Percentiles rank a stretch among this genome's conserved stretches.
Conservation (phyloP, 1,284 basidiomycete genomes). For the Ceratobasidium sp. region DNA sequence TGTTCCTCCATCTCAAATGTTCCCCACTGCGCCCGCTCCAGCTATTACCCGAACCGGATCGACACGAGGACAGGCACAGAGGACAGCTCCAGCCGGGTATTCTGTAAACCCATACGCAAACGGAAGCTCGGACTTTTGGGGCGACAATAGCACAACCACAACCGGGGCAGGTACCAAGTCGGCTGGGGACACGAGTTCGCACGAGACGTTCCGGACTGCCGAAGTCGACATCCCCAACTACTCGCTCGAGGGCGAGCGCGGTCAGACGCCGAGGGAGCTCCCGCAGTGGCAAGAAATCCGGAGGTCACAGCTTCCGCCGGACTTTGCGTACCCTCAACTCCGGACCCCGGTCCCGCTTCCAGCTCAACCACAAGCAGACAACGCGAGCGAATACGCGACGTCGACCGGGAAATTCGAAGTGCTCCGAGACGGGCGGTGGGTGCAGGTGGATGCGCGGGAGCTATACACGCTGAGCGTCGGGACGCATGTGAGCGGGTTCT, state of each 20-base stretch:
- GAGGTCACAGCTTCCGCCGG: constrained; percentile 18
- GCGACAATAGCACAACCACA: not conserved
- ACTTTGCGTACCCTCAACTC: constrained; percentile 10
- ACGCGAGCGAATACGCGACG: not conserved
- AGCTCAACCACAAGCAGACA: constrained; percentile 5
- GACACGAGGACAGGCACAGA: not conserved
- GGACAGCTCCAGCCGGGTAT: not conserved
- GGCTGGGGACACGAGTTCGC: not conserved
- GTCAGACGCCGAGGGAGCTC: not conserved
- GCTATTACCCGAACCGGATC: not conserved
- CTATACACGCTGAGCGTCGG: constrained; percentile 4
- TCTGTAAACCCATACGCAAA: constrained; percentile 19
- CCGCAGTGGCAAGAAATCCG: constrained; percentile 34
- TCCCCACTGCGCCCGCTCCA: not conserved
- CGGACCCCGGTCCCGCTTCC: not conserved
- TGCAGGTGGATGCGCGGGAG: constrained; percentile 24
- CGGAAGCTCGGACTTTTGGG: constrained; percentile 26
- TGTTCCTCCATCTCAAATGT: constrained; percentile 29
- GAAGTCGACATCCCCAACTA: constrained; percentile 20
- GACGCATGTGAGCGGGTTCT: constrained; percentile 33
- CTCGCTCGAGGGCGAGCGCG: constrained; percentile 5
- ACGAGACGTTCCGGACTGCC: not conserved
- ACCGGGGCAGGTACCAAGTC: not conserved
- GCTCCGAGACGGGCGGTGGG: constrained; percentile 26
- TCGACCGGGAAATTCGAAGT: constrained; percentile 16